Evolutionary conservation across 1,139 yeast genomes (phyloP).

Genomic region (Starmera stellimalicola): DNA sequence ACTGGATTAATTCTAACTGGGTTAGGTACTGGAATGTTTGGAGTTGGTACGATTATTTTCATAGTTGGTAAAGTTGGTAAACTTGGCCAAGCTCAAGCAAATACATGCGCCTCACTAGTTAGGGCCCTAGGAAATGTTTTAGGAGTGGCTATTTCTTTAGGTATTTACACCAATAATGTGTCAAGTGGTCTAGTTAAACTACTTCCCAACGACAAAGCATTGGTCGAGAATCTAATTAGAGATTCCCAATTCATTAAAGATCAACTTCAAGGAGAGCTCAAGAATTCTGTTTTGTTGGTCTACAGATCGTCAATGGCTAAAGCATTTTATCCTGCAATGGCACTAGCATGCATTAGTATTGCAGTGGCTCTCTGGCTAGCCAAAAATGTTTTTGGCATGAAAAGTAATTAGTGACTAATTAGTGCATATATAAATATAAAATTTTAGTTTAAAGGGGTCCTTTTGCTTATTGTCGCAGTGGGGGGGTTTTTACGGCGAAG

Average conservation of each 20-base stretch:
- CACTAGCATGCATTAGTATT: slow-evolving; percentile 6
- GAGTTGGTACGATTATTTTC: slow-evolving; percentile 33
- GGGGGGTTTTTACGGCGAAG: too few relatives aligned
- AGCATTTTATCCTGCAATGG: slow-evolving; percentile 11
- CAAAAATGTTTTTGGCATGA: background rate
- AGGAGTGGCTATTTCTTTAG: slow-evolving; percentile 35
- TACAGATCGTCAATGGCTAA: slow-evolving; percentile 8
- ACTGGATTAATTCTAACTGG: slow-evolving; percentile 23
- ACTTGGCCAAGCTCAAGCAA: slow-evolving; percentile 29
- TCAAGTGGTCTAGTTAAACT: slow-evolving; percentile 4
- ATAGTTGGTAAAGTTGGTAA: slow-evolving; percentile 32
- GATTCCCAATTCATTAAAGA: slow-evolving; percentile 10
- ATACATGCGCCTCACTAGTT: slow-evolving; percentile 19
- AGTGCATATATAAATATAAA: too few relatives aligned
- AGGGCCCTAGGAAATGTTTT: slow-evolving; percentile 38
- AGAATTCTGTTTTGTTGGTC: slow-evolving; percentile 7
- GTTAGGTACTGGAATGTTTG: slow-evolving; percentile 34
- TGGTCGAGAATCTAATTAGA: slow-evolving; percentile 6
- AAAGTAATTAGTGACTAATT: too few relatives aligned
- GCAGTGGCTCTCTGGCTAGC: slow-evolving; percentile 8
- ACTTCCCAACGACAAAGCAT: slow-evolving; percentile 3
- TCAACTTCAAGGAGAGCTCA: slow-evolving; percentile 9
- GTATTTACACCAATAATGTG: slow-evolving; percentile 20
- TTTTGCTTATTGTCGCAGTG: too few relatives aligned
- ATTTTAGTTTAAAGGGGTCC: too few relatives aligned